Evolutionary conservation across 208 protist species (phyloP), one percentile per base, ranked within the genome.

Genomic region (Ichthyophonus hoferi): DNA sequence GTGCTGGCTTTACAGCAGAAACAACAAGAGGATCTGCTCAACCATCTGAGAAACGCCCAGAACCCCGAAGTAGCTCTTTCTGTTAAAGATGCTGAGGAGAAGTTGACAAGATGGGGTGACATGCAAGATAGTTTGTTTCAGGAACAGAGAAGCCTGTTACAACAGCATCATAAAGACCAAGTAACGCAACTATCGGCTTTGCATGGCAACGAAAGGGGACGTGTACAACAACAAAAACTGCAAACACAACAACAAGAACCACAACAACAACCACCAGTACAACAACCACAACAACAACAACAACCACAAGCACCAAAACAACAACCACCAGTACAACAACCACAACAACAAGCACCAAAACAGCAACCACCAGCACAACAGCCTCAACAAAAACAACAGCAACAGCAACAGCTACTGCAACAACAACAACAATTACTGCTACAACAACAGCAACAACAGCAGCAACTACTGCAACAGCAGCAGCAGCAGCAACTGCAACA

Each of bases 361-460:
- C 82, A 39, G 58, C 42, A 2, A 86, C 82, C 42, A 42, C 82
- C 31, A 35, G 2, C 7, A 67, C 82, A 39, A 35, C 82, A 42
- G 3, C 12, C 35, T 12, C 31, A 38, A 42, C 82, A 86, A 39
- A 12, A 39, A 67, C 82, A 86, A 39, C 82, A 86, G 7, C 82
- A 86, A n/a, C 82, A 86, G 37, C 82, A 86, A 86, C 41, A 2
- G n/a, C 82, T 50, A n/a, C 2, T 35, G 24, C 82, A 2, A 67
- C 50, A 7, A 67, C 50, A 7, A 67, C 50, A 7, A 67, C 50
- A 7, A 67, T 24, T 24, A 67, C 50, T 24, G 50, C 50, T 24
- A 67, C 50, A 24, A 14, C 24, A 24, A 67, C 82, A 86, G 24
- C 78, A 24, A 24, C 78, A 42, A 24, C 78, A 82, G 24, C 38